Evolutionary conservation across 306 rosid species (phyloP).

Genomic region (Herpetospermum pedunculosum): DNA sequence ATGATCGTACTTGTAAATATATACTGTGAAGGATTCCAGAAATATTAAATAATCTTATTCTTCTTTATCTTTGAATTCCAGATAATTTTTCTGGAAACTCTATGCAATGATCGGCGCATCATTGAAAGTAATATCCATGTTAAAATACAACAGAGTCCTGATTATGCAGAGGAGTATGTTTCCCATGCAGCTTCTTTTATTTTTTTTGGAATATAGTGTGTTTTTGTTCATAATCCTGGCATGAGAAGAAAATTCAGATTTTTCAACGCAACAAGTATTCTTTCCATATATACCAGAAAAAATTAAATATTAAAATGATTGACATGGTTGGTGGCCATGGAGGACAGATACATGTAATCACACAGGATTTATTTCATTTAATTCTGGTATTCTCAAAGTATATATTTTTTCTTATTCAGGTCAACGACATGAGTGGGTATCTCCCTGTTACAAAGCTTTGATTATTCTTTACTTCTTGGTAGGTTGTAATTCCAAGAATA

Average conservation of each 20-base stretch:
- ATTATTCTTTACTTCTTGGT: too few relatives aligned
- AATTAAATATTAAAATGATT: conserved; percentile 95
- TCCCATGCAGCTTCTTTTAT: conserved; percentile 19
- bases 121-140: conserved; percentile 91
- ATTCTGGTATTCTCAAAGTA: not conserved
- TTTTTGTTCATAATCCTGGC: too few relatives aligned
- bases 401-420: conserved; percentile 50
- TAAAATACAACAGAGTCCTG: conserved; percentile 99
- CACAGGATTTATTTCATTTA: not conserved
- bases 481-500: too few relatives aligned
- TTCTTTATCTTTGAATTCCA: conserved; percentile 25
- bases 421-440: conserved; percentile 95
- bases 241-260: too few relatives aligned
- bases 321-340: conserved; percentile 96
- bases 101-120: conserved; percentile 84
- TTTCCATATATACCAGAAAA: too few relatives aligned
- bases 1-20: conserved; percentile 5
- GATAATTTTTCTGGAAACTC: conserved; percentile 93
- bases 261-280: too few relatives aligned
- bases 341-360: conserved; percentile 84
- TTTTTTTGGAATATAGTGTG: conserved; percentile 9
- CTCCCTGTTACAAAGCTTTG: too few relatives aligned
- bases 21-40: conserved; percentile 6
- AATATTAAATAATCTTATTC: conserved; percentile 2
- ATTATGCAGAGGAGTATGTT: conserved; percentile 94